Base-by-base conservation (phyloP, 371 early-diverging fungal genomes). In the Mucor indicus region DNA sequence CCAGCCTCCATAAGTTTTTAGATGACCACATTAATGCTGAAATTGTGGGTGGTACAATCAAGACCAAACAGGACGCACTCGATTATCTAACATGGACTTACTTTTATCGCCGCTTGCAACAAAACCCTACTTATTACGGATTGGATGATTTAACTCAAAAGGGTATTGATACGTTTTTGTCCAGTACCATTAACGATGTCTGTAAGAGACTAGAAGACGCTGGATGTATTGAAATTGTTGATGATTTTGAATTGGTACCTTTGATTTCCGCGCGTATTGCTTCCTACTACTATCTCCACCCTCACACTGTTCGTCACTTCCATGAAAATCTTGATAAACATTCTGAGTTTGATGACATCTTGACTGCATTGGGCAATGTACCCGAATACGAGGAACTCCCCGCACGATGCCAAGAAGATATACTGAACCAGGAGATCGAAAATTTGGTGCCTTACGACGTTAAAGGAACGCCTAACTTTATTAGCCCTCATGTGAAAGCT, bases 71-170 rank as follows among this genome's bases (percentile, higher is more conserved):
- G 68, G 96, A 95, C 64, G 96, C 93, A 0, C 73, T 96, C 51
- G 93, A 95, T 49, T 96, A 93, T 55, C 55, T 98, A 57, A 87
- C 90, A 0, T 94, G 95, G 94, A 97, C 98, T 1, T 98, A 93
- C 53, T 79, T 96, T 37, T 96, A 87, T 74, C 81, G 93, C 10
- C 81, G 98, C 9, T 62, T 97, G 38, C 82, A 84, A 53, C 86
- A 85, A 65, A 98, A 98, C 59, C 98, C 98, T 4, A 85, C 91
- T 1, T 98, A 91, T 63, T 98, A 98, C 59, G 96, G 93, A 1
- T 71, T 92, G n/a, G 83, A 88, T 36, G 93, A 90, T 32, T 48
- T 79, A 44, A 70, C 87, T 0, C 83, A 81, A 2, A 58, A 60
- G 13, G 85, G 84, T 13, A 72, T 95, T 13, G 84, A 88, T 55